phyloP scores from a whole-genome alignment of 2,329 filamentous ascomycete species.

The Colletotrichum tropicicola region DNA sequence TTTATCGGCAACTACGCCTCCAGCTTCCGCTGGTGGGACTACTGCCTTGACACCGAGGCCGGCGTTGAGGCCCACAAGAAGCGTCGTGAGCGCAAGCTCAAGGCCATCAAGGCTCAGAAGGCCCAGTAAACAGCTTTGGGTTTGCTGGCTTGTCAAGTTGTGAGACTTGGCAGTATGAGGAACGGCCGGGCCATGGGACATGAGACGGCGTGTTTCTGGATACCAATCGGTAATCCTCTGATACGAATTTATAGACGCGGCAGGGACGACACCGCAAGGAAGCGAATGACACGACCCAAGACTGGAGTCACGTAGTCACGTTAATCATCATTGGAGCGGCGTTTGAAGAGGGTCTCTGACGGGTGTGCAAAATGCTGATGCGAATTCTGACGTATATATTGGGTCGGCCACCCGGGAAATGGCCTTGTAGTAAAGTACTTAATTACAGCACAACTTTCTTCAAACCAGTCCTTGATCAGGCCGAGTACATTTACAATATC shows the following conservation, averaged over 20 bases:
- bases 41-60: slow-evolving; percentile 90
- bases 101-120: slow-evolving; percentile 73
- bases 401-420: slow-evolving; percentile 19
- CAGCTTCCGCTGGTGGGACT: slow-evolving; percentile 99
- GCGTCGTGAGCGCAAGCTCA: slow-evolving; percentile 81
- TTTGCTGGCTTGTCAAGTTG: not conserved
- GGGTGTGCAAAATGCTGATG: slow-evolving; percentile 15
- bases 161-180: not conserved
- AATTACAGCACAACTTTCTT: slow-evolving; percentile 16
- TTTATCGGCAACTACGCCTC: slow-evolving; percentile 99
- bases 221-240: slow-evolving; percentile 1
- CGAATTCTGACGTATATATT: slow-evolving; percentile 28
- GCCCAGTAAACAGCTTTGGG: too few species aligned
- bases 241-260: slow-evolving; percentile 26
- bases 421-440: slow-evolving; percentile 30
- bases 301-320: slow-evolving; percentile 15
- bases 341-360: slow-evolving; percentile 27
- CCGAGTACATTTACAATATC: not conserved
- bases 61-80: slow-evolving; percentile 86
- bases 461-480: not conserved
- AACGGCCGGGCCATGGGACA: not conserved
- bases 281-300: slow-evolving; percentile 18
- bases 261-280: slow-evolving; percentile 8
- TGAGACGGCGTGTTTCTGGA: not conserved
- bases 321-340: slow-evolving; percentile 31